Evolutionary conservation across 2,329 filamentous ascomycete genomes (phyloP).

Genomic region (Cladosporium sp.): DNA sequence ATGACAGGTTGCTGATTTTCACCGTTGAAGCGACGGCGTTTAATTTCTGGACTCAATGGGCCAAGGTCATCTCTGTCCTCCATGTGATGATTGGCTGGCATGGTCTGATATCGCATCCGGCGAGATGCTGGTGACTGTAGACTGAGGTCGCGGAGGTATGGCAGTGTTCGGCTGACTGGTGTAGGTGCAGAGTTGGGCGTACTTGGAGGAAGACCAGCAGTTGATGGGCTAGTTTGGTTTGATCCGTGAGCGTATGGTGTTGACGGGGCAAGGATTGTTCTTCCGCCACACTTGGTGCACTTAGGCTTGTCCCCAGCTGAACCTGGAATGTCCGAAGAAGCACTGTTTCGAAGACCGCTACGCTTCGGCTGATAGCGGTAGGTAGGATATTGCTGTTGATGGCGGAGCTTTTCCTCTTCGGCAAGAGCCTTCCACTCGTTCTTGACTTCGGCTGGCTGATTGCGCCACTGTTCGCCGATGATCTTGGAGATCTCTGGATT

Average conservation of each 20-base stretch:
- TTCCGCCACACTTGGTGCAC: slow-evolving; percentile 69
- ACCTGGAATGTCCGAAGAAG: slow-evolving; percentile 26
- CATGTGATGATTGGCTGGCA: slow-evolving; percentile 28
- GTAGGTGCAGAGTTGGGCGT: slow-evolving; percentile 30
- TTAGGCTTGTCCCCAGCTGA: slow-evolving; percentile 40
- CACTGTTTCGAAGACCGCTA: slow-evolving; percentile 41
- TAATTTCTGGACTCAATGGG: slow-evolving; percentile 53
- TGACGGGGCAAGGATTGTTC: slow-evolving; percentile 59
- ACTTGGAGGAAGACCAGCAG: slow-evolving; percentile 23
- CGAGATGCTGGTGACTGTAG: slow-evolving; percentile 32
- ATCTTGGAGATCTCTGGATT: slow-evolving; percentile 98
- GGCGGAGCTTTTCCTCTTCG: slow-evolving; percentile 86
- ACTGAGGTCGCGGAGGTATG: slow-evolving; percentile 32
- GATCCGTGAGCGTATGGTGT: slow-evolving; percentile 46
- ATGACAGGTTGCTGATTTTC: slow-evolving; percentile 36
- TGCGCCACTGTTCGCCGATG: slow-evolving; percentile 87
- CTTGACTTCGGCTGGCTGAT: slow-evolving; percentile 69
- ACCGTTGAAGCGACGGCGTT: slow-evolving; percentile 58
- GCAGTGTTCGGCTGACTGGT: slow-evolving; percentile 33
- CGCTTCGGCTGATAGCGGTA: slow-evolving; percentile 88
- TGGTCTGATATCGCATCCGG: slow-evolving; percentile 20
- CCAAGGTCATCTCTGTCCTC: slow-evolving; percentile 39
- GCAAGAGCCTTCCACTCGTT: slow-evolving; percentile 84
- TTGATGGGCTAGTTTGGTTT: slow-evolving; percentile 23
- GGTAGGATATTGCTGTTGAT: slow-evolving; percentile 84